Evolutionary conservation across 257 asterid genomes (phyloP).

Genomic region (Plantago major): DNA sequence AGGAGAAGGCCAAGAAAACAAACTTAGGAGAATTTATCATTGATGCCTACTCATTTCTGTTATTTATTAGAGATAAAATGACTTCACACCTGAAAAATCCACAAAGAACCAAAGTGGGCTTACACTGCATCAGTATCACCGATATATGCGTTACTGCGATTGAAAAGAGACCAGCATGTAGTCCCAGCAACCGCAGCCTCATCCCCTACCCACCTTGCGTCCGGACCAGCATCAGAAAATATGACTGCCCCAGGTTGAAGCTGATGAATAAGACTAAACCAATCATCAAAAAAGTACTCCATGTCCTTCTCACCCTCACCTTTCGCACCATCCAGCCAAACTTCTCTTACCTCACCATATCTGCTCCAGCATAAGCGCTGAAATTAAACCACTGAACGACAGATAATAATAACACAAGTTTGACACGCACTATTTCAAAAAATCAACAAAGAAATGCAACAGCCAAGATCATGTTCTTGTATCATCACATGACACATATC

Average conservation of each 20-base stretch:
- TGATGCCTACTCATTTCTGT: no score
- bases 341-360: slow-evolving; percentile 70
- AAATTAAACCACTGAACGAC: neutral
- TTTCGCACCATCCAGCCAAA: slow-evolving; percentile 89
- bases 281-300: slow-evolving; percentile 85
- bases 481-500: no score
- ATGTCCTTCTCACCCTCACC: slow-evolving; percentile 85
- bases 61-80: no score
- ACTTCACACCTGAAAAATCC: neutral
- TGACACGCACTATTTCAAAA: neutral
- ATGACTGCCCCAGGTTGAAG: slow-evolving; percentile 75
- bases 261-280: slow-evolving; percentile 87
- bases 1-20: no score
- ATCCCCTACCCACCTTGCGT: slow-evolving; percentile 89
- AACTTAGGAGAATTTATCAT: no score
- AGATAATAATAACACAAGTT: neutral
- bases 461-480: neutral
- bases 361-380: slow-evolving; percentile 32
- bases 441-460: slow-evolving; percentile 7
- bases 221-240: slow-evolving; percentile 92
- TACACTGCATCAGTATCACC: slow-evolving; percentile 57
- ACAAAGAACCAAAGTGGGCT: slow-evolving; percentile 23
- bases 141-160: slow-evolving; percentile 47
- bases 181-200: slow-evolving; percentile 72
- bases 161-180: slow-evolving; percentile 96